Evolutionary conservation across 2,329 filamentous ascomycete species (phyloP), one percentile per base, ranked within the genome.

Genomic region (Fusarium sp.): DNA sequence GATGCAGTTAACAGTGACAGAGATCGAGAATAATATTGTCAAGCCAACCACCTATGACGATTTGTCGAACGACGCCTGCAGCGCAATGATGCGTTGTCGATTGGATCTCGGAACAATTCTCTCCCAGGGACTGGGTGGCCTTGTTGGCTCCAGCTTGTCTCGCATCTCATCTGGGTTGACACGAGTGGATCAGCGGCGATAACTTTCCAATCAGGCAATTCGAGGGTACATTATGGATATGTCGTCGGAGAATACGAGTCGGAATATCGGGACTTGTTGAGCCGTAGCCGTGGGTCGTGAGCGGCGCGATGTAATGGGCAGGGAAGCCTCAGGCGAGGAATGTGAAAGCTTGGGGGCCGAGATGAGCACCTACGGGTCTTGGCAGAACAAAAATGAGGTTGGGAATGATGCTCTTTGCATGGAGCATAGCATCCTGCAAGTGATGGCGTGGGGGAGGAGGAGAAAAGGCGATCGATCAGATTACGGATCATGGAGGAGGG

Each of bases 1-100:
- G 50, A 35, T 71, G 13, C n/a, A 29, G 27, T 27, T 61, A 47
- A 69, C 52, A 13, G 57, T 69, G 72, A 42, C 61, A 14, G 68
- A 71, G 67, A 63, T 73, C 13, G 52, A 71, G n/a, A 27, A 29
- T 29, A 27, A 29, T 29, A 20, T 29, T 34, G 35, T 24, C 35
- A n/a, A 54, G 24, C 42, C 54, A 37, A 18, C 47, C 37, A 27
- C 31, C 38, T 22, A 50, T 61, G 37, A 57, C 27, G 52, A 47
- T 45, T 38, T 60, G 35, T 60, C 29, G 24, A 35, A 60, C 11
- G 35, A 60, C 14, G 40, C 59, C 29, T 31, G 42, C 20, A 34
- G 27, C 38, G 24, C 31, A 62, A 50, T 62, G 29, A 40, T 63
- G 35, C 61, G 34, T 14, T 56, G 31, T 56, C 61, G 47, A 63